These are phyloP conservation scores for Viola odorata DNA, from an alignment of 345 rosid genomes.

Conservation along the genomic window DNA sequence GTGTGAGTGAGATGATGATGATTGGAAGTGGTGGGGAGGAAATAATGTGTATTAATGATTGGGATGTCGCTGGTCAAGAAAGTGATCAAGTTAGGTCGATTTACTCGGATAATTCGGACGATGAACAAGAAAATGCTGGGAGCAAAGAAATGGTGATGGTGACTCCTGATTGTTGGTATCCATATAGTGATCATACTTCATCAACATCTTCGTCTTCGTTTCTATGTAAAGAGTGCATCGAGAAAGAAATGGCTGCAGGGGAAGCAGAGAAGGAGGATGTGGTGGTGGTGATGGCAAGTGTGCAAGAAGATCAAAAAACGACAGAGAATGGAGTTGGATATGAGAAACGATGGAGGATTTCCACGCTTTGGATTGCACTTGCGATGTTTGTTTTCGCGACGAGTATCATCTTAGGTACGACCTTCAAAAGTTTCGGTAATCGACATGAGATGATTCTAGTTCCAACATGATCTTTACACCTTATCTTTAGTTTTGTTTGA, in stretches of 20 bases:
- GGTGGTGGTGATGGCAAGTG: not conserved
- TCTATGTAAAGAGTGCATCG: conserved; percentile 10
- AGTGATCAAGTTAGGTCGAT: conserved; percentile 9
- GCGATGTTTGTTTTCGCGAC: conserved; percentile 7
- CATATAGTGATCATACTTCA: not conserved
- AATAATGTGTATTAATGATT: not conserved
- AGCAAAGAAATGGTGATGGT: not conserved
- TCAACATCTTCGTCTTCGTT: conserved; percentile 13
- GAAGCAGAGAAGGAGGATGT: conserved; percentile 14
- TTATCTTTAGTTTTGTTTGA: not conserved
- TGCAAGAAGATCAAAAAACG: not conserved
- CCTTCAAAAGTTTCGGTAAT: conserved; percentile 7
- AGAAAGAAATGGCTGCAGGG: not conserved
- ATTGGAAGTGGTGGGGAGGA: conserved; percentile 17
- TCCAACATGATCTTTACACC: conserved; percentile 31
- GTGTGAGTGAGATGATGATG: conserved; percentile 6
- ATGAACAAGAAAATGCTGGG: conserved; percentile 3
- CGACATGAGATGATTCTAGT: conserved; percentile 19
- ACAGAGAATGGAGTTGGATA: not conserved
- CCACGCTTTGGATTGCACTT: conserved; percentile 11
- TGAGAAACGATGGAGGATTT: not conserved
- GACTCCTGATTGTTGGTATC: not conserved
- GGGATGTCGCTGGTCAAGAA: not conserved
- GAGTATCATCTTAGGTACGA: conserved; percentile 13
- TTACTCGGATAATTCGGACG: conserved; percentile 13